phyloP scores from a whole-genome alignment of 345 rosid genomes.

The Salix suchowensis region DNA sequence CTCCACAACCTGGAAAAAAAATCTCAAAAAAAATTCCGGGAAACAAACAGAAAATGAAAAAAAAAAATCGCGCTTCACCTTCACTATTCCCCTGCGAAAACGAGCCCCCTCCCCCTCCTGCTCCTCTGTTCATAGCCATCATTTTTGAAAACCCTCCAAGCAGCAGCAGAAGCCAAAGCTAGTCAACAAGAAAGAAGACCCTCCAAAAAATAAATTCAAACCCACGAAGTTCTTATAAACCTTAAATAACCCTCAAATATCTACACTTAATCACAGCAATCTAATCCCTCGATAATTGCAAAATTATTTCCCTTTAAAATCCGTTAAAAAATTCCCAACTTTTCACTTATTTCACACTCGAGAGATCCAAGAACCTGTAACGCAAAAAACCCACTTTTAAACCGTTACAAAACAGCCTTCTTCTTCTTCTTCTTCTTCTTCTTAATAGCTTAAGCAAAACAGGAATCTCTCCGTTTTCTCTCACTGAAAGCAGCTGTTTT shows the following conservation, averaged over 20 bases:
- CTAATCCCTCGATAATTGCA: slow-evolving; percentile 12
- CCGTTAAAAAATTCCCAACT: background rate
- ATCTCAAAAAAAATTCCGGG: slow-evolving; percentile 12
- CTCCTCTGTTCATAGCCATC: slow-evolving; percentile 42
- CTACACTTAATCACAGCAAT: slow-evolving; percentile 3
- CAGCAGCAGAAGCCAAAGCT: background rate
- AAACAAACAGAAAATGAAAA: slow-evolving; percentile 2
- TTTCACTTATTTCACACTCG: slow-evolving; percentile 24
- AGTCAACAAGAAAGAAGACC: background rate
- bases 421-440: background rate
- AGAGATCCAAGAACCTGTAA: slow-evolving; percentile 38
- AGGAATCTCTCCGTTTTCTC: slow-evolving; percentile 6
- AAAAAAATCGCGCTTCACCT: slow-evolving; percentile 15
- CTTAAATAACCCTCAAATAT: slow-evolving; percentile 13
- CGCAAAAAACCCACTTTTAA: slow-evolving; percentile 26
- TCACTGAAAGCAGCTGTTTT: slow-evolving; percentile 10
- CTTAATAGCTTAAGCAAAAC: background rate
- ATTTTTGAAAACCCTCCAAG: slow-evolving; percentile 10
- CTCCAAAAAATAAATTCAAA: background rate
- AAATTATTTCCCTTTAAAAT: background rate
- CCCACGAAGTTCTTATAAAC: background rate
- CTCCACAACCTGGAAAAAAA: slow-evolving; percentile 33
- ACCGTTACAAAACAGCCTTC: slow-evolving; percentile 30
- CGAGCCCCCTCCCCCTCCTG: slow-evolving; percentile 28
- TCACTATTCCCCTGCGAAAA: slow-evolving; percentile 29